These are phyloP conservation scores for Fonsecaea pedrosoi DNA, from an alignment of 2,329 filamentous ascomycete genomes.

Conservation along the genomic window DNA sequence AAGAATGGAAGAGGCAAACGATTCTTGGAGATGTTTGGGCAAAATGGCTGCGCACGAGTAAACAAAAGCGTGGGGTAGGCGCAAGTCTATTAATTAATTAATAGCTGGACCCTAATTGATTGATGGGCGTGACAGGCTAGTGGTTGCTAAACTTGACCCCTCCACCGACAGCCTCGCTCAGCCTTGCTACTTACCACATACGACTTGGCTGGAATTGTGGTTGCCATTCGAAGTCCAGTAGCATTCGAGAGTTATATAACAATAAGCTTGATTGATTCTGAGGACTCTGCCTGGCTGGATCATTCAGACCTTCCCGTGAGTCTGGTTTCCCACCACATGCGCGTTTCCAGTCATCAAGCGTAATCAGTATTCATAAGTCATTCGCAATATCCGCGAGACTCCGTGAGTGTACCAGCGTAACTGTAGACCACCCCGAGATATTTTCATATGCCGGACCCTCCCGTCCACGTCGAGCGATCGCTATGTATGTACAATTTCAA, in stretches of 20 bases:
- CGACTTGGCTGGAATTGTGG: no score
- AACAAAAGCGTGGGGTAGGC: no score
- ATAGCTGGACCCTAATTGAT: no score
- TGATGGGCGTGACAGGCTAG: neutral
- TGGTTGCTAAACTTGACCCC: neutral
- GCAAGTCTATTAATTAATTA: no score
- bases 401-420: neutral
- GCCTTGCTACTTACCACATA: neutral
- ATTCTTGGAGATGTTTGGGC: no score
- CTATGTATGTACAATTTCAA: neutral
- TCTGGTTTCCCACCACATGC: neutral
- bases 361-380: neutral
- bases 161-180: neutral
- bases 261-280: neutral
- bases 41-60: no score
- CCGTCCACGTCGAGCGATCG: neutral
- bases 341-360: neutral
- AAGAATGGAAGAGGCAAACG: no score
- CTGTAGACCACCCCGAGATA: neutral
- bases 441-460: neutral
- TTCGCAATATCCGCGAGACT: neutral
- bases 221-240: no score
- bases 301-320: neutral
- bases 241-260: neutral
- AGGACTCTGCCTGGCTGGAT: neutral